Evolutionary conservation across 192 early-diverging fungal species (phyloP).

Genomic region (Ramicandelaber brevisporus): DNA sequence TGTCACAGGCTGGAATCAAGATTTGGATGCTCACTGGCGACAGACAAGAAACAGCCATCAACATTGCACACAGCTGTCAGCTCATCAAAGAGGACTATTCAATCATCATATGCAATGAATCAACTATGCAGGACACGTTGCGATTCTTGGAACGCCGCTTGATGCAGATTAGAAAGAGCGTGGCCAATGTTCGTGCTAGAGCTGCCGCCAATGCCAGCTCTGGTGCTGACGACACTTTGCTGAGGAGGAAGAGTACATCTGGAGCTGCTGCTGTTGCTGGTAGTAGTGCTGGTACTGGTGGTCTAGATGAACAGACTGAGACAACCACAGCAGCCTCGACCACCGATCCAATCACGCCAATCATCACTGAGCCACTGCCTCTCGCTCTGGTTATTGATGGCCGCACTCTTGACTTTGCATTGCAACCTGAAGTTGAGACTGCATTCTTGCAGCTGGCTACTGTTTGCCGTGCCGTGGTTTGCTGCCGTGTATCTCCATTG

Average conservation of each 20-base stretch:
- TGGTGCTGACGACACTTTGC: constrained; percentile 4
- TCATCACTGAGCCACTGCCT: too few species aligned
- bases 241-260: not conserved
- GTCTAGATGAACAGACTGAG: constrained; percentile 22
- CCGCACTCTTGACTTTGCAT: constrained; percentile 69
- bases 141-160: constrained; percentile 77
- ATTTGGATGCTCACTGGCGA: constrained; percentile 98
- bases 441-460: constrained; percentile 73
- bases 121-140: constrained; percentile 76
- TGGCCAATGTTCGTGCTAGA: too few species aligned
- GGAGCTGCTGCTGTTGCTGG: not conserved
- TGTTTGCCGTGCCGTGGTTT: constrained; percentile 84
- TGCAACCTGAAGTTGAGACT: constrained; percentile 59
- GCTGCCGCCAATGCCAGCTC: too few species aligned
- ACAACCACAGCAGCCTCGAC: too few species aligned
- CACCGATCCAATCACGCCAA: too few species aligned
- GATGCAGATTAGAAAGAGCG: constrained; percentile 34
- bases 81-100: constrained; percentile 91
- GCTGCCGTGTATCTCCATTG: constrained; percentile 93
- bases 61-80: constrained; percentile 94
- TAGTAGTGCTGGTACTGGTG: constrained; percentile 5
- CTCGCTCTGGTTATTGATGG: constrained; percentile 94
- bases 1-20: constrained; percentile 85
- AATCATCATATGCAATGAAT: constrained; percentile 77
- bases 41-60: constrained; percentile 95